Evolutionary conservation across 257 asterid species (phyloP).

Genomic region (Nicotiana knightiana): DNA sequence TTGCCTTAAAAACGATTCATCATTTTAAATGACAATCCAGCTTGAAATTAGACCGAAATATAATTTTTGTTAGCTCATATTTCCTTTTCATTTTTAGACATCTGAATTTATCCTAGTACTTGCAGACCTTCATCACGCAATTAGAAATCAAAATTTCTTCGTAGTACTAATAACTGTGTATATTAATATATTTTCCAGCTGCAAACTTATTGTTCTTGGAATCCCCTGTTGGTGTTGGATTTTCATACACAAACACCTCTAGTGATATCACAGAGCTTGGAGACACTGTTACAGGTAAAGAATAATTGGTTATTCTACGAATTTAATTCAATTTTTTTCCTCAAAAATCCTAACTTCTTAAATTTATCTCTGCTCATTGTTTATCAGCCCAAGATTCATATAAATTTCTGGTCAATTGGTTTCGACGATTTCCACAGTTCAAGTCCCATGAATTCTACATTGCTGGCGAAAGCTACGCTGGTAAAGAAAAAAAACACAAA

Average conservation of each 20-base stretch:
- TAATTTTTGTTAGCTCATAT: no score
- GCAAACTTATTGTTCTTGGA: constrained; percentile 78
- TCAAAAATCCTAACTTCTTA: background rate
- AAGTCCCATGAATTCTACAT: constrained; percentile 74
- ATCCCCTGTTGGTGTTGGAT: constrained; percentile 91
- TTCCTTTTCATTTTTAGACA: no score
- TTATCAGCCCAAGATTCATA: constrained; percentile 69
- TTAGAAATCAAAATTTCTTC: background rate
- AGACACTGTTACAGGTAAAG: constrained; percentile 55
- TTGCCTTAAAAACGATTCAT: no score
- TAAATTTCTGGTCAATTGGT: constrained; percentile 69
- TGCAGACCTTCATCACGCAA: background rate
- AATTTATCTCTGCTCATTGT: background rate
- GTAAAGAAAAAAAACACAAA: constrained; percentile 16
- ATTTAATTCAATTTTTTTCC: background rate
- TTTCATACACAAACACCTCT: constrained; percentile 78
- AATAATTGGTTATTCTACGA: background rate
- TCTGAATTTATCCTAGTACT: background rate
- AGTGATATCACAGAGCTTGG: constrained; percentile 57
- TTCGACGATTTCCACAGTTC: constrained; percentile 70
- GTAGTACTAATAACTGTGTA: background rate
- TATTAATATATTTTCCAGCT: constrained; percentile 24
- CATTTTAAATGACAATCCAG: no score
- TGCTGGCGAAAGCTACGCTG: constrained; percentile 91
- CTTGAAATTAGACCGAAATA: no score